Conservation (phyloP, 495 filamentous ascomycete genomes). For the Pyrenula massariospora region DNA sequence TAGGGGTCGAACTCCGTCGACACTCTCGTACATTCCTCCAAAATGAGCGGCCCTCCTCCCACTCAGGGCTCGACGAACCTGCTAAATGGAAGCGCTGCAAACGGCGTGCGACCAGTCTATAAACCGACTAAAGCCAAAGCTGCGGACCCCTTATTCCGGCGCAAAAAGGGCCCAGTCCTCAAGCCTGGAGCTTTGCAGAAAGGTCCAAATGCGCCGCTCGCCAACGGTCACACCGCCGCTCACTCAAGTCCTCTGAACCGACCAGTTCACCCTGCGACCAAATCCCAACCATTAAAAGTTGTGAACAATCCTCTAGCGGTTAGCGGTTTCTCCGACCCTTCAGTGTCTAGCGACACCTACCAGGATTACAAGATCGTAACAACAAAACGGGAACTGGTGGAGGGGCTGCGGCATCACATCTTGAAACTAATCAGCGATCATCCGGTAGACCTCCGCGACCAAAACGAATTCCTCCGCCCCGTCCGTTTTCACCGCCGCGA, state of each 20-base stretch:
- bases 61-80: background rate
- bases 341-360: slow-evolving; percentile 32
- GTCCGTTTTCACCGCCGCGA: slow-evolving; percentile 82
- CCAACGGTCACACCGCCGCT: slow-evolving; percentile 17
- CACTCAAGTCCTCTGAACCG: background rate
- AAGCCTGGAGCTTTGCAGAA: slow-evolving; percentile 16
- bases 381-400: slow-evolving; percentile 66
- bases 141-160: slow-evolving; percentile 57
- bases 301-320: slow-evolving; percentile 25
- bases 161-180: slow-evolving; percentile 37
- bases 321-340: slow-evolving; percentile 50
- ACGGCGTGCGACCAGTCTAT: background rate
- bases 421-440: slow-evolving; percentile 60
- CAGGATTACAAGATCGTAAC: slow-evolving; percentile 63
- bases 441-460: slow-evolving; percentile 58
- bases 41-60: background rate
- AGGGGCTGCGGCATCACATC: slow-evolving; percentile 76
- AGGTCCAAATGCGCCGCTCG: slow-evolving; percentile 8
- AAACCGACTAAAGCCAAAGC: slow-evolving; percentile 21
- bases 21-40: too few relatives aligned
- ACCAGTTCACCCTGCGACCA: background rate
- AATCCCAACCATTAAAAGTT: slow-evolving; percentile 4
- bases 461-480: slow-evolving; percentile 74
- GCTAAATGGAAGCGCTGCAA: background rate
- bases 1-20: too few relatives aligned